Evolutionary conservation across 495 filamentous ascomycete species (phyloP).

Genomic region (Talaromyces nanjingensis): DNA sequence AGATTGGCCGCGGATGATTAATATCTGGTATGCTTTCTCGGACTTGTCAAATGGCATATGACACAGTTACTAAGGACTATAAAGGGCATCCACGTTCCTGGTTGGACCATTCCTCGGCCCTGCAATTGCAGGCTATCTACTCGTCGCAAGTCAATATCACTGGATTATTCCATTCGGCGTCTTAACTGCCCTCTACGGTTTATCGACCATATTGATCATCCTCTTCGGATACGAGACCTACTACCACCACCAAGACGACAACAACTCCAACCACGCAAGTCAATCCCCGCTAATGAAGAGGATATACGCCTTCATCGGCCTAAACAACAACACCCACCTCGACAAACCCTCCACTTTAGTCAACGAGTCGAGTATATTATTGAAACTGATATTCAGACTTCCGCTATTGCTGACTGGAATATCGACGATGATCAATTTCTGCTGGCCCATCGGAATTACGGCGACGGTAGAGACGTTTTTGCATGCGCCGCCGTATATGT

Average conservation of each 20-base stretch:
- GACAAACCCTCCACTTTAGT: conserved; percentile 18
- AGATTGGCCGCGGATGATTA: conserved; percentile 43
- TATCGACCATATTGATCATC: conserved; percentile 35
- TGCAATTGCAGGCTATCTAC: conserved; percentile 35
- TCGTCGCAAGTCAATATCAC: conserved; percentile 17
- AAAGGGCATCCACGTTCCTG: conserved; percentile 36
- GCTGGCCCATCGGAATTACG: conserved; percentile 35
- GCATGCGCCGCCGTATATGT: conserved; percentile 30
- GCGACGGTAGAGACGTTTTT: conserved; percentile 32
- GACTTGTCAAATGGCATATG: background rate
- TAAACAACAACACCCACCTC: conserved; percentile 28
- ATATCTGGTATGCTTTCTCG: conserved; percentile 28
- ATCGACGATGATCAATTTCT: conserved; percentile 28
- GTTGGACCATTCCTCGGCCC: conserved; percentile 40
- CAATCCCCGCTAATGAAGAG: background rate
- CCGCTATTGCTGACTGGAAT: conserved; percentile 21
- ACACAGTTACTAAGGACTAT: background rate
- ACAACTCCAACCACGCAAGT: background rate
- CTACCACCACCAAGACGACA: conserved; percentile 23
- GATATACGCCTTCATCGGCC: conserved; percentile 39
- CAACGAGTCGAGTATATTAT: conserved; percentile 19
- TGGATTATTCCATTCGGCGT: conserved; percentile 43
- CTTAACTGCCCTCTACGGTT: conserved; percentile 37
- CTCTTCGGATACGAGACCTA: conserved; percentile 43
- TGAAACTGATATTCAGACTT: conserved; percentile 28